Evolutionary conservation across 345 rosid genomes (phyloP), one percentile per base, ranked within the genome.

Genomic region (Aurinia saxatilis): DNA sequence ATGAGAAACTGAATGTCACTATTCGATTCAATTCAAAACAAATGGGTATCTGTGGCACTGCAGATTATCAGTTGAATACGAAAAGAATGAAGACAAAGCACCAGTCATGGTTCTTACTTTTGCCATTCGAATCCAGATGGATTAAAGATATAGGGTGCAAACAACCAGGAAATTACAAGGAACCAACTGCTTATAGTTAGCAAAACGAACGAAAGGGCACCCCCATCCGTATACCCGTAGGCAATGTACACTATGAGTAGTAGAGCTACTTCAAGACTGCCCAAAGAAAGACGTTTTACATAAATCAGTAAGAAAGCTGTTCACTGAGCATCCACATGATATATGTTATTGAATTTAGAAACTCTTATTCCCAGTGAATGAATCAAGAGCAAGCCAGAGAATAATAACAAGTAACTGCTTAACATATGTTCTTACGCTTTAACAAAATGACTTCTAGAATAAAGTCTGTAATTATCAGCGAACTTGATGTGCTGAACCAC

Each of bases 121-220:
- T 87, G 99, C 99, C 99, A 93, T 74, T 93, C 99, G 59, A 93
- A 93, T 63, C 99, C 99, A 0, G 99, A 93, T n/a, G 97, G 97
- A 66, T 93, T 93, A 71, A 93, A 93, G 77, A 93, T 90, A 72
- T 93, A 93, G 10, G 99, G 97, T 59, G 99, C 99, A 76, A 93
- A 93, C 52, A 93, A 80, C 99, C 99, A 93, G 15, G 97, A 93
- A 63, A 93, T 76, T 60, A 93, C 99, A 60, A 93, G 95, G 78
- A 93, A 90, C 97, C 97, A 93, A 67, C 97, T 85, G 79, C 99
- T 93, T 52, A 93, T 51, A 34, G 99, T 93, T 39, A 90, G 78
- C 79, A 93, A 67, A 70, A 93, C 61, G 45, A 81, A 90, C 9
- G 95, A 82, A 52, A 72, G 73, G 18, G 96, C 87, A 50, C 96